Percentiles rank a stretch among this genome's conserved stretches.
These are phyloP conservation scores for Vitis rotundifolia DNA, from an alignment of 164 flowering plant genomes.

Conservation along the genomic window DNA sequence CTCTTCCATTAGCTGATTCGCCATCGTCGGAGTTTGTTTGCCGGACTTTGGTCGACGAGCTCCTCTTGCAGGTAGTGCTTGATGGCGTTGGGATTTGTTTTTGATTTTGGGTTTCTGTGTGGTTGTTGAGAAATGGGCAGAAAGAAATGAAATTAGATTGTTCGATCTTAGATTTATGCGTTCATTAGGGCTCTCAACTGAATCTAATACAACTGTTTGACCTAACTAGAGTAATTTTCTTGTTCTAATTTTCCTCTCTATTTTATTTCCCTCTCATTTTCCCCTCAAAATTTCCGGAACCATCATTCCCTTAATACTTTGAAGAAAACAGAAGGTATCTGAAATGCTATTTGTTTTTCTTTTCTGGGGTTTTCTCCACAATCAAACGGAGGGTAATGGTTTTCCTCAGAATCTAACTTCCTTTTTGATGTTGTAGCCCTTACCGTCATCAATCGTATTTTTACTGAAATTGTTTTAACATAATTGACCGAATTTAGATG, in stretches of 20 bases:
- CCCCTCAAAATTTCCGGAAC: too few relatives aligned
- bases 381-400: not conserved
- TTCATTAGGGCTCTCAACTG: not conserved
- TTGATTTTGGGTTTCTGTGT: not conserved
- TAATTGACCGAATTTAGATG: too few relatives aligned
- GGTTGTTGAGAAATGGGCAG: not conserved
- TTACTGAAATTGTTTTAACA: too few relatives aligned
- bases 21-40: conserved; percentile 16
- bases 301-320: too few relatives aligned
- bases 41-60: conserved; percentile 41
- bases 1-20: not conserved
- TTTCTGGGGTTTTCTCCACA: not conserved
- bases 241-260: too few relatives aligned
- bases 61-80: conserved; percentile 52
- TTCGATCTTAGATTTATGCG: not conserved
- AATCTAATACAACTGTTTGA: too few relatives aligned
- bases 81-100: not conserved
- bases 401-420: too few relatives aligned
- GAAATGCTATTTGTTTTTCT: not conserved
- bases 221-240: too few relatives aligned
- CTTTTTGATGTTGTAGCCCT: too few relatives aligned
- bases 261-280: too few relatives aligned
- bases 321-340: too few relatives aligned
- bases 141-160: not conserved
- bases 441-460: not conserved